Conservation (phyloP, 768 basidiomycete species). For the Lentinula detonsa region DNA sequence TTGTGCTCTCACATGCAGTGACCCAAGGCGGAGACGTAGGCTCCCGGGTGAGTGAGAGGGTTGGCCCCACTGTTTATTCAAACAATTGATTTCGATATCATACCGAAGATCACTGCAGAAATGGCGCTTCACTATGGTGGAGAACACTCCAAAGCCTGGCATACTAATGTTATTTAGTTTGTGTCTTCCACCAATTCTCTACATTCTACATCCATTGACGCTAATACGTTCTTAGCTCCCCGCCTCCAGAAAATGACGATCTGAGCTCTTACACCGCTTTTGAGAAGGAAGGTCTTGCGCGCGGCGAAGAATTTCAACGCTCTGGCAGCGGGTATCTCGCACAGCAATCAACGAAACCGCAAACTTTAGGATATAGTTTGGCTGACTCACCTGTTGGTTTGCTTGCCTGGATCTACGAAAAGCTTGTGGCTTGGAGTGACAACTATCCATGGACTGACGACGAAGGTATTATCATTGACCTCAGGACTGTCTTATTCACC, state of each 20-base stretch:
- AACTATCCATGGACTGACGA: constrained; percentile 39
- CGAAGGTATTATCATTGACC: constrained; percentile 21
- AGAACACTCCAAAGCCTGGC: constrained; percentile 26
- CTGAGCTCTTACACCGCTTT: constrained; percentile 19
- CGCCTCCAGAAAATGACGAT: constrained; percentile 18
- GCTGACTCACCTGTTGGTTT: constrained; percentile 39
- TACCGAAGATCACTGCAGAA: constrained; percentile 18
- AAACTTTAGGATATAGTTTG: constrained; percentile 31
- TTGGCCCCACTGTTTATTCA: not conserved
- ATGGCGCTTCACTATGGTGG: constrained; percentile 18
- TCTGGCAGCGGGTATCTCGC: constrained; percentile 19
- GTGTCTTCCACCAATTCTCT: not conserved
- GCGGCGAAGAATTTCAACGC: not conserved
- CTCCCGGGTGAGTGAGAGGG: not conserved
- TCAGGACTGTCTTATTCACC: too few relatives aligned
- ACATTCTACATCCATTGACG: not conserved
- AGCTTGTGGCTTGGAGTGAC: constrained; percentile 27
- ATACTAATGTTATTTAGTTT: constrained; percentile 24
- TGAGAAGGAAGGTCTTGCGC: constrained; percentile 3
- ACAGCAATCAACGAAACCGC: constrained; percentile 25
- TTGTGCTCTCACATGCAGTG: too few relatives aligned
- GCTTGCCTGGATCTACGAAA: constrained; percentile 31
- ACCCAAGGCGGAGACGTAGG: constrained; percentile 34
- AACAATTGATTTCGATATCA: constrained; percentile 5
- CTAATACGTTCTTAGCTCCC: constrained; percentile 6